A percentile compares a stretch with the other conserved stretches of the same genome.
These are phyloP conservation scores for Achaetomiella virescens DNA, from an alignment of 495 filamentous ascomycete genomes.

Conservation along the genomic window DNA sequence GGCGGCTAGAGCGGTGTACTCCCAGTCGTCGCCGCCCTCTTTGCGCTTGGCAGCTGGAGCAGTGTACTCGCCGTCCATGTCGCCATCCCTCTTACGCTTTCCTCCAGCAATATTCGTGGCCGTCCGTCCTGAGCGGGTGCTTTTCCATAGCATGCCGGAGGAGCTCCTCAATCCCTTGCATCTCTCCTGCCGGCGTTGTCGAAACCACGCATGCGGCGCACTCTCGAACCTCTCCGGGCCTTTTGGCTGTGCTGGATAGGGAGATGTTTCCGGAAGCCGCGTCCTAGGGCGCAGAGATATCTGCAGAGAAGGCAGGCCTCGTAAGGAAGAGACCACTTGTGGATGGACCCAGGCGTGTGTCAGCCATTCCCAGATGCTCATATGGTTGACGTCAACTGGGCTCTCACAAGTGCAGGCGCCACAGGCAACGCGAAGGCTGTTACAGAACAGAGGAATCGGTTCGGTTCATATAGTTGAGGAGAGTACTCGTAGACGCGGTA, in stretches of 20 bases:
- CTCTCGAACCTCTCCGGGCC: conserved; percentile 1
- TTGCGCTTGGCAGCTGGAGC: conserved; percentile 4
- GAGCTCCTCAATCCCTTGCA: conserved; percentile 7
- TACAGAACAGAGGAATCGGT: conserved; percentile 7
- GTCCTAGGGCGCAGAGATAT: conserved; percentile 9
- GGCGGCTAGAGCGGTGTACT: not conserved
- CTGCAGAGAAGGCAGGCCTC: conserved; percentile 6
- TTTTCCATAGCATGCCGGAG: conserved; percentile 5
- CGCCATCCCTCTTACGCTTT: conserved; percentile 12
- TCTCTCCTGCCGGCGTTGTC: conserved; percentile 4
- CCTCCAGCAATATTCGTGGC: conserved; percentile 2
- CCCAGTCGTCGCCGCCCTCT: not conserved
- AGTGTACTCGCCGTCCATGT: not conserved
- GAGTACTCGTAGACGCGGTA: conserved; percentile 6
- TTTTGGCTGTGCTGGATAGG: conserved; percentile 3
- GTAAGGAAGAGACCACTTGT: conserved; percentile 2
- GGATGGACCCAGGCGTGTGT: conserved; percentile 1
- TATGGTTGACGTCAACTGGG: conserved; percentile 4
- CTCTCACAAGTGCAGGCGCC: conserved; percentile 9
- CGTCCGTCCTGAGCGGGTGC: conserved; percentile 6
- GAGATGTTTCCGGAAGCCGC: conserved; percentile 10
- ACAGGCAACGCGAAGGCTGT: conserved; percentile 5
- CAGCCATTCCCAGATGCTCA: conserved; percentile 14
- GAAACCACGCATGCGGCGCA: conserved; percentile 7
- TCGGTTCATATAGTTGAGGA: conserved; percentile 11